phyloP scores from a whole-genome alignment of 257 asterid species.

The Scutellaria galericulata region DNA sequence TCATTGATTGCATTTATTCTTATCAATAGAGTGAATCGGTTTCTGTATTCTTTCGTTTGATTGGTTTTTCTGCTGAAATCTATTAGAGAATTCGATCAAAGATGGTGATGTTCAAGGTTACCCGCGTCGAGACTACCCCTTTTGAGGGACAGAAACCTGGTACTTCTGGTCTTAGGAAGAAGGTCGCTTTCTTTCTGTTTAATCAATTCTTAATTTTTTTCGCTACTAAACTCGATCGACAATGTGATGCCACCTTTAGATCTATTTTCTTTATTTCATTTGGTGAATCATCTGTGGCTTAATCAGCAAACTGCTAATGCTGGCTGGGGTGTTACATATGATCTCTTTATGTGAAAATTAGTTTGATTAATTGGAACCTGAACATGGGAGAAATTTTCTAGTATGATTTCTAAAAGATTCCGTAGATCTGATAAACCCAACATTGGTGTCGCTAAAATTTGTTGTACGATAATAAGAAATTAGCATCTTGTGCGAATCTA shows the following conservation, averaged over 20 bases:
- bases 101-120: slow-evolving; percentile 74
- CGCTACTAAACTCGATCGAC: neutral
- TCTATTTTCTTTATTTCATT: slow-evolving; percentile 7
- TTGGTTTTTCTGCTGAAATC: slow-evolving; percentile 27
- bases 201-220: neutral
- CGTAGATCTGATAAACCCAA: slow-evolving; percentile 42
- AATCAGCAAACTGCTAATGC: neutral
- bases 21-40: neutral
- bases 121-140: slow-evolving; percentile 72
- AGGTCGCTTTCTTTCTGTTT: slow-evolving; percentile 46
- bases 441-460: neutral
- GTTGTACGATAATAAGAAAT: neutral
- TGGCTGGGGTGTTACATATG: slow-evolving; percentile 18
- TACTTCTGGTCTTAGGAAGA: slow-evolving; percentile 93
- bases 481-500: slow-evolving; percentile 11
- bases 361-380: neutral
- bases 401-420: slow-evolving; percentile 4
- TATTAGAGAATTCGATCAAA: slow-evolving; percentile 26
- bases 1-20: neutral
- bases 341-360: slow-evolving; percentile 24
- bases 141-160: slow-evolving; percentile 98
- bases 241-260: slow-evolving; percentile 30
- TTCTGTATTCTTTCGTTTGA: slow-evolving; percentile 5
- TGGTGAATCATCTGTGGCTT: neutral
- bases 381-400: neutral